Conservation (phyloP, 345 rosid genomes). For the Gossypioides kirkii region DNA sequence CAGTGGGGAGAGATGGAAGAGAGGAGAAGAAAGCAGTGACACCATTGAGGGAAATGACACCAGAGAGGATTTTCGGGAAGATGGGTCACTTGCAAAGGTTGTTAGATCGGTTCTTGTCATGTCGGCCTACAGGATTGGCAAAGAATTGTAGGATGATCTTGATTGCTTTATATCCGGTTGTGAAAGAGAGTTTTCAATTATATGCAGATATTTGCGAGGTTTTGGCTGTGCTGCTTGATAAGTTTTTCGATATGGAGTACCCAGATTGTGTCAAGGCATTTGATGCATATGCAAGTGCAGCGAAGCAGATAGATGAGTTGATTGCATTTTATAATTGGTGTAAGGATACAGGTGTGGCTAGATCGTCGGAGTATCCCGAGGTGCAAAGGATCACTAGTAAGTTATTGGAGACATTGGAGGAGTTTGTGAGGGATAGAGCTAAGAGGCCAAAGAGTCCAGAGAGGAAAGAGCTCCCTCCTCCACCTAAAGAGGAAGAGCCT, state of each 20-base stretch:
- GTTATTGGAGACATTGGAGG: constrained; percentile 74
- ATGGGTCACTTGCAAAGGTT: constrained; percentile 84
- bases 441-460: constrained; percentile 71
- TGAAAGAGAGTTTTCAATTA: constrained; percentile 78
- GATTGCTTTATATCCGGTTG: constrained; percentile 64
- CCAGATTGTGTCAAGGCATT: constrained; percentile 73
- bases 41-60: constrained; percentile 69
- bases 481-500: constrained; percentile 35
- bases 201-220: constrained; percentile 80
- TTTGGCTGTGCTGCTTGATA: constrained; percentile 73
- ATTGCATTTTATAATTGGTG: constrained; percentile 71
- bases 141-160: constrained; percentile 62
- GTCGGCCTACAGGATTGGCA: constrained; percentile 83
- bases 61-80: constrained; percentile 73
- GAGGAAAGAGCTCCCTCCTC: constrained; percentile 50
- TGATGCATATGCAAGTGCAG: constrained; percentile 64
- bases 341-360: constrained; percentile 68
- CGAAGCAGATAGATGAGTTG: constrained; percentile 86
- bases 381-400: constrained; percentile 81
- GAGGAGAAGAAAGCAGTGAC: constrained; percentile 42
- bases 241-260: constrained; percentile 84
- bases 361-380: constrained; percentile 92
- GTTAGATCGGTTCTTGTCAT: constrained; percentile 73
- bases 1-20: constrained; percentile 29
- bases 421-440: constrained; percentile 77